Percentiles rank a stretch among this genome's conserved stretches.
phyloP scores from a whole-genome alignment of 2,329 filamentous ascomycete genomes.

The Beauveria australis region DNA sequence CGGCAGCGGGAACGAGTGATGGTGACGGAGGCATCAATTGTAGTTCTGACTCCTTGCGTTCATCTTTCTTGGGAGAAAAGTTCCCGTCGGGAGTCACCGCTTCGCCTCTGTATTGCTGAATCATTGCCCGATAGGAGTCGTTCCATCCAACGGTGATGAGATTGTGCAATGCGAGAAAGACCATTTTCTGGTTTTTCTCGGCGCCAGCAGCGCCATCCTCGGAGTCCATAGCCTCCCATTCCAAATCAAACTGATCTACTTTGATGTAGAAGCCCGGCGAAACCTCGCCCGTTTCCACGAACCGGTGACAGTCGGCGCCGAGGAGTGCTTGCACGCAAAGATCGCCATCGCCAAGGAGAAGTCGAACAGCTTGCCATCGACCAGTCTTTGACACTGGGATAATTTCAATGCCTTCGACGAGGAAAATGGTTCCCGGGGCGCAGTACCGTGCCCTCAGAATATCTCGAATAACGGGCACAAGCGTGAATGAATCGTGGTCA shows the following conservation, averaged over 20 bases:
- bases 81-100: not conserved
- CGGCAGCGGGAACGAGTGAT: not conserved
- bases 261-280: conserved; percentile 40
- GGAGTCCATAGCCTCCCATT: conserved; percentile 17
- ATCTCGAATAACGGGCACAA: conserved; percentile 36
- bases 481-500: conserved; percentile 19
- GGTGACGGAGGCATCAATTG: not conserved
- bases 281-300: conserved; percentile 38
- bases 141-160: conserved; percentile 41
- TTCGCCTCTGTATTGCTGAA: conserved; percentile 11
- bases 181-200: conserved; percentile 21
- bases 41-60: not conserved
- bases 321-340: conserved; percentile 47
- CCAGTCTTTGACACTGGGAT: conserved; percentile 26
- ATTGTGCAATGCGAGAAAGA: conserved; percentile 38
- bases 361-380: conserved; percentile 35
- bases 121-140: conserved; percentile 26
- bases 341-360: conserved; percentile 45
- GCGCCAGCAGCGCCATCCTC: conserved; percentile 5
- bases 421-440: conserved; percentile 38
- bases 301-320: conserved; percentile 35
- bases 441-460: conserved; percentile 42
- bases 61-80: not conserved
- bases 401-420: conserved; percentile 38
- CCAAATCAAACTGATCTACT: conserved; percentile 33